Evolutionary conservation across 306 rosid species (phyloP).

Genomic region (Quercus ilex): DNA sequence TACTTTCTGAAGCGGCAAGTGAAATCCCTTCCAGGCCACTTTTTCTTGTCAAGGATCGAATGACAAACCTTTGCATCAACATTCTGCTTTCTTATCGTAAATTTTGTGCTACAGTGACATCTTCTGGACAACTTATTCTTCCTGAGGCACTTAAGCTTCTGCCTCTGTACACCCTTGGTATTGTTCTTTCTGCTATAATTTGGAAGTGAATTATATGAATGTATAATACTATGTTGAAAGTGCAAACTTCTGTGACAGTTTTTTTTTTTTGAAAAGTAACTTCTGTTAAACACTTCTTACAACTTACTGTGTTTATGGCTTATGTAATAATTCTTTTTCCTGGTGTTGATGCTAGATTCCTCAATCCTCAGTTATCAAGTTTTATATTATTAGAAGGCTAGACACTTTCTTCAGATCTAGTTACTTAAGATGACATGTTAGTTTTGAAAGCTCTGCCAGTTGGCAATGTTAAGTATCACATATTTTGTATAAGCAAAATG

Average conservation of each 20-base stretch:
- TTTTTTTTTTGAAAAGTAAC: not conserved
- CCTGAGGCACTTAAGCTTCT: conserved; percentile 99
- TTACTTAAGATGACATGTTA: too few species aligned
- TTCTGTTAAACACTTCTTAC: not conserved
- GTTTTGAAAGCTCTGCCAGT: too few species aligned
- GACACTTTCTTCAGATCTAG: too few species aligned
- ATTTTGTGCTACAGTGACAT: conserved; percentile 93
- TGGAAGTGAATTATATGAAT: not conserved
- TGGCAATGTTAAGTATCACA: too few species aligned
- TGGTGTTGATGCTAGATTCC: too few species aligned
- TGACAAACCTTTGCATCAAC: conserved; percentile 77
- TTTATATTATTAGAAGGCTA: too few species aligned
- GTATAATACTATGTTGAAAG: not conserved
- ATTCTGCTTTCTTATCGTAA: conserved; percentile 88
- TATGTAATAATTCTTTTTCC: too few species aligned
- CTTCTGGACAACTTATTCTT: conserved; percentile 97
- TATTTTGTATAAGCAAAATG: too few species aligned
- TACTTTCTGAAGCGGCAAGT: conserved; percentile 60
- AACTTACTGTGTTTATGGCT: too few species aligned
- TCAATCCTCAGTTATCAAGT: too few species aligned
- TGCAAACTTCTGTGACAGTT: not conserved
- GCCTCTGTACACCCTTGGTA: conserved; percentile 93
- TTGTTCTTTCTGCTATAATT: conserved; percentile 17
- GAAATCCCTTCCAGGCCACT: conserved; percentile 82
- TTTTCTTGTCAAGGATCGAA: conserved; percentile 74